Evolutionary conservation across 164 flowering plant species (phyloP).

Genomic region (Vitis vinifera): ASM3070453v1 NC_081822.1:10800001-10800500

Average conservation of each 20-base stretch:
- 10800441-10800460: background rate
- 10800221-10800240: background rate
- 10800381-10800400: conserved; percentile 3
- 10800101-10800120: no score
- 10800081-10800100: no score
- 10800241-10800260: background rate
- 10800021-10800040: no score
- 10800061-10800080: no score
- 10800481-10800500: conserved; percentile 30
- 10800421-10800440: background rate
- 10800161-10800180: no score
- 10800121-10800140: no score
- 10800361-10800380: conserved; percentile 2
- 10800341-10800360: background rate
- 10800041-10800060: no score
- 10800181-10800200: background rate
- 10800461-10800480: conserved; percentile 29
- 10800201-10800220: background rate
- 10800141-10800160: no score
- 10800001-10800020: no score
- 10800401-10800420: conserved; percentile 1
- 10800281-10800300: background rate
- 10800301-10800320: background rate
- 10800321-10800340: background rate
- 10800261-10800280: background rate